Evolutionary conservation across 768 basidiomycete species (phyloP).

Genomic region (Naganishia randhawae): DNA sequence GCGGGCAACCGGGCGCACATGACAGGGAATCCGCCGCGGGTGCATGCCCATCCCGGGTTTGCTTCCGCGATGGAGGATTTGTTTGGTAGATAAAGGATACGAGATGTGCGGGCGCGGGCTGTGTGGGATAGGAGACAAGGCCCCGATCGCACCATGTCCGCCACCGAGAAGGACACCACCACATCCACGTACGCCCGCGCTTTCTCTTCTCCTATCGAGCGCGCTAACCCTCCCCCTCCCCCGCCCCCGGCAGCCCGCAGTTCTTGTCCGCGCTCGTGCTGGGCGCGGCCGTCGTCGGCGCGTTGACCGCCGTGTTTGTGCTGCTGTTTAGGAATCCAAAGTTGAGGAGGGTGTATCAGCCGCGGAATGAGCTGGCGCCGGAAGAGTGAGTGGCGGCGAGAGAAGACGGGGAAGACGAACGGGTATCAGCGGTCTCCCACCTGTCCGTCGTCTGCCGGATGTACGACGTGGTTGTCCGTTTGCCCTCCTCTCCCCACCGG

Average conservation of each 20-base stretch:
- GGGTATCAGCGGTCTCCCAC: too few relatives aligned
- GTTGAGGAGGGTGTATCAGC: conserved; percentile 42
- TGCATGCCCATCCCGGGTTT: too few relatives aligned
- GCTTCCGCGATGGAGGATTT: too few relatives aligned
- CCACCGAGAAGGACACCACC: conserved; percentile 41
- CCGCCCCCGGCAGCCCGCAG: background rate
- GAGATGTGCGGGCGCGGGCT: too few relatives aligned
- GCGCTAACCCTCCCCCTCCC: background rate
- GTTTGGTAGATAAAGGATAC: too few relatives aligned
- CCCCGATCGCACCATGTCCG: conserved; percentile 47
- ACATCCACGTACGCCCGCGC: conserved; percentile 34
- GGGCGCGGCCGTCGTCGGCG: conserved; percentile 40
- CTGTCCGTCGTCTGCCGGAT: too few relatives aligned
- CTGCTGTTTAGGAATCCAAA: conserved; percentile 36
- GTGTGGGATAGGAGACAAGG: too few relatives aligned
- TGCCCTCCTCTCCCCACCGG: background rate
- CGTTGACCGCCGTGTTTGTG: conserved; percentile 36
- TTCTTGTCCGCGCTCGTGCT: conserved; percentile 44
- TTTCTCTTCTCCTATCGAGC: background rate
- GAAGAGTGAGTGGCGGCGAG: conserved; percentile 33
- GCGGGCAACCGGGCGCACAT: too few relatives aligned
- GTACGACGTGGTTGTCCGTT: too few relatives aligned
- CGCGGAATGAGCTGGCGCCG: conserved; percentile 39
- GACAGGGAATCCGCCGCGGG: too few relatives aligned
- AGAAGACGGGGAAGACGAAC: too few relatives aligned